These are phyloP conservation scores for Massarina eburnea DNA, from an alignment of 2,329 filamentous ascomycete genomes.

Conservation along the genomic window DNA sequence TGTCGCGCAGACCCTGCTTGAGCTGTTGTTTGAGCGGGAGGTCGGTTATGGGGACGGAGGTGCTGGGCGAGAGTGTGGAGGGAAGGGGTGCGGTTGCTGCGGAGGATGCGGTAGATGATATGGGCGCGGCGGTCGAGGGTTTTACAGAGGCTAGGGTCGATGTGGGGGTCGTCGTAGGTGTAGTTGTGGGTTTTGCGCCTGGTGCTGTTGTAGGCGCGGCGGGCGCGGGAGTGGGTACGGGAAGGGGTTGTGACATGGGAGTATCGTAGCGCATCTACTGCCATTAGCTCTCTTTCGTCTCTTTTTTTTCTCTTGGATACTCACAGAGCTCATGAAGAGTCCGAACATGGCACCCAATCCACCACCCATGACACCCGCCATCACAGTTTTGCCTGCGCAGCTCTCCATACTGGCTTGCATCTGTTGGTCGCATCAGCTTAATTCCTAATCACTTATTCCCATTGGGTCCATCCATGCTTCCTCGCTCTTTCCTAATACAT, in stretches of 20 bases:
- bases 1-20: conserved; percentile 85
- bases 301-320: conserved; percentile 35
- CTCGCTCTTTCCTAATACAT: neutral
- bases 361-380: conserved; percentile 92
- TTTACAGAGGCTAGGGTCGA: conserved; percentile 39
- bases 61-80: conserved; percentile 54
- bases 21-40: conserved; percentile 86
- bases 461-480: neutral
- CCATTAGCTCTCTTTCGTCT: conserved; percentile 1
- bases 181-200: conserved; percentile 18
- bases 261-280: conserved; percentile 96
- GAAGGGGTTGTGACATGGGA: conserved; percentile 61
- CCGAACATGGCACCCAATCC: conserved; percentile 92
- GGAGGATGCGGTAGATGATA: conserved; percentile 70
- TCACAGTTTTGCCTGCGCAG: conserved; percentile 82
- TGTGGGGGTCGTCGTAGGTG: conserved; percentile 48
- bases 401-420: conserved; percentile 88
- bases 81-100: conserved; percentile 47
- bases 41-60: conserved; percentile 51
- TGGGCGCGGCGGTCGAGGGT: conserved; percentile 65
- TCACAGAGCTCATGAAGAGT: conserved; percentile 95
- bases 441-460: neutral
- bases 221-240: conserved; percentile 34
- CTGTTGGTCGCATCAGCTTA: no score
- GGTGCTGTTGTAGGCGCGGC: conserved; percentile 31